Conservation (phyloP, 1,284 basidiomycete genomes). For the Ceratobasidium sp. region DNA sequence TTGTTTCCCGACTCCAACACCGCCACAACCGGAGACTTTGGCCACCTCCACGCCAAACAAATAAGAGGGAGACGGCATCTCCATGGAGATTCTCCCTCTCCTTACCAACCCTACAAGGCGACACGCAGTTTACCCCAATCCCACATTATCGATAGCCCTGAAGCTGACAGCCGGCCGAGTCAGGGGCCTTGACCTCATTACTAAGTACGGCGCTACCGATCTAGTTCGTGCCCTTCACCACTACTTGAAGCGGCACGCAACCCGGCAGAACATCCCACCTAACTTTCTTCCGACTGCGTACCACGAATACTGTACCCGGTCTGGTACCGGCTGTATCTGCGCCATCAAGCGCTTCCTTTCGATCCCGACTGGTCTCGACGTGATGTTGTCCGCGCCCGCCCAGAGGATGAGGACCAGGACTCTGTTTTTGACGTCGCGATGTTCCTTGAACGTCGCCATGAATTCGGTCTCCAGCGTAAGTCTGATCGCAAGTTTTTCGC, state of each 20-base stretch:
- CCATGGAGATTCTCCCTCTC: background rate
- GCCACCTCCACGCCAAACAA: background rate
- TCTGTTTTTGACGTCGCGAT: conserved; percentile 17
- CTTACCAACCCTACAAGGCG: background rate
- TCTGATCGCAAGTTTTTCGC: background rate
- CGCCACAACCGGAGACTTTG: background rate
- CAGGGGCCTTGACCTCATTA: too few species aligned
- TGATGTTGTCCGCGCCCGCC: conserved; percentile 19
- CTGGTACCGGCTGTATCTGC: conserved; percentile 33
- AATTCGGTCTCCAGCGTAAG: conserved; percentile 47
- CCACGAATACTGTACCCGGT: background rate
- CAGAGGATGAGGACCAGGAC: conserved; percentile 48
- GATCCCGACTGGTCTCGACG: background rate
- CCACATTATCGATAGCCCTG: too few species aligned
- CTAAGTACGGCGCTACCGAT: too few species aligned
- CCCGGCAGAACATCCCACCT: background rate
- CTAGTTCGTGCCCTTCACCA: too few species aligned
- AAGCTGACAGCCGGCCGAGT: too few species aligned
- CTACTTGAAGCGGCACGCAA: background rate
- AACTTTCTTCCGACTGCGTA: background rate
- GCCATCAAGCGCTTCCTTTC: background rate
- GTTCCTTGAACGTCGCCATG: background rate
- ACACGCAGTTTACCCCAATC: too few species aligned
- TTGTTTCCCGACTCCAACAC: background rate
- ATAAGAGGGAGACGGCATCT: background rate